Evolutionary conservation across 108 stramenopile genomes (phyloP), one percentile per base, ranked within the genome.

Genomic region (Skeletonema potamos): DNA sequence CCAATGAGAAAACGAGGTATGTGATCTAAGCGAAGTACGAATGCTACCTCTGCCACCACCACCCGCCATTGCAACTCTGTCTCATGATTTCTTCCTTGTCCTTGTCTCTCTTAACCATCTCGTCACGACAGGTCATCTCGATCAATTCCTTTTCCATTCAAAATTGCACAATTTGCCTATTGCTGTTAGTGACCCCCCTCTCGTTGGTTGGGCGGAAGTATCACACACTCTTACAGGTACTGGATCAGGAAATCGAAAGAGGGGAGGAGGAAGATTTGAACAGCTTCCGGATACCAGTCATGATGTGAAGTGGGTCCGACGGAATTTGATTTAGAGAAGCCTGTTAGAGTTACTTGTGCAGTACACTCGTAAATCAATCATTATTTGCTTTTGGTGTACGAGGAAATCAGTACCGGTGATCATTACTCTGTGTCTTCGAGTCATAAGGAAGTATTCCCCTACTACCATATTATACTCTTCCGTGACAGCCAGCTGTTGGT

Each of bases 71-170:
- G 36, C 12, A 11, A 37, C 36, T 37, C 9, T 37, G 15, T 4
- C 39, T 41, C 39, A 41, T 12, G 3, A 41, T 15, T 41, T n/a
- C 36, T 37, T 37, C 36, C 39, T 15, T 41, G 3, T 15, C 37
- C 15, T 41, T n/a, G 39, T 4, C 39, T 41, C 39, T n/a, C 39
- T 41, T 2, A 3, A 41, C 4, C 39, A 2, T 41, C 15, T 41
- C 39, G 13, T n/a, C 0, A 41, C 39, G 15, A n/a, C 10, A 41
- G 39, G 64, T 55, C 76, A 77, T 64, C 46, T 77, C 12, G 76
- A 77, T 65, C 76, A 72, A 77, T 72, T 77, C 33, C 64, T 77
- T 8, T 77, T 77, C 39, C 70, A 65, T 46, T 76, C 74, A 3
- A 72, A 54, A 20, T 12, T 37, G 32, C 76, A 77, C 29, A 24